These are phyloP conservation scores for Eucalyptus urophylla DNA, from an alignment of 345 rosid genomes.

Conservation along the genomic window DNA sequence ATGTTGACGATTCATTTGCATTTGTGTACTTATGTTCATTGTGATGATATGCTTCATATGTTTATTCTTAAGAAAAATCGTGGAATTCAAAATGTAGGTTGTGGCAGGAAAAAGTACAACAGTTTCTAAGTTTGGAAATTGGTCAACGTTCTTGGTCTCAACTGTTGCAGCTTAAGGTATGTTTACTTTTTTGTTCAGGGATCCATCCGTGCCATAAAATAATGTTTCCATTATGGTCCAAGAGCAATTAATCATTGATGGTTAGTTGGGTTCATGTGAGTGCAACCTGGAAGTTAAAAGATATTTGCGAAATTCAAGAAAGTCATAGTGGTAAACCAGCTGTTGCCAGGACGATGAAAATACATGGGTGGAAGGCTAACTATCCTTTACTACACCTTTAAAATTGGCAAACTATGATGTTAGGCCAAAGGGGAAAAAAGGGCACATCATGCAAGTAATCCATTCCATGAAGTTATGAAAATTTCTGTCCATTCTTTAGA, in stretches of 20 bases:
- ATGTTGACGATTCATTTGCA: neutral
- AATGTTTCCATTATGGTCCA: neutral
- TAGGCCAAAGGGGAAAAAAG: neutral
- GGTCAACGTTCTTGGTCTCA: conserved; percentile 30
- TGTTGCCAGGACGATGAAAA: neutral
- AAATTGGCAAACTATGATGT: neutral
- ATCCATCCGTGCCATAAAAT: neutral
- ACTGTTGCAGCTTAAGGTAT: conserved; percentile 40
- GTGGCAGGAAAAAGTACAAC: conserved; percentile 46
- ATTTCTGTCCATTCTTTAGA: neutral
- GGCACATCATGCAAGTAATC: neutral
- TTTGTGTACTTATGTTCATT: neutral
- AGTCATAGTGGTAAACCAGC: neutral
- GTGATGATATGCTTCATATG: neutral
- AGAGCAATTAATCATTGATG: neutral
- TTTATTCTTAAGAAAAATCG: neutral
- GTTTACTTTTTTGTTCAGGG: neutral
- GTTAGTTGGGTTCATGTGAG: neutral
- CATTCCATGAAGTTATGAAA: neutral
- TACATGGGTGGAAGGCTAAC: neutral
- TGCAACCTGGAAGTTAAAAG: neutral
- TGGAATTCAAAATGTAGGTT: conserved; percentile 18
- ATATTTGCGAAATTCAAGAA: neutral
- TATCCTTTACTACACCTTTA: neutral
- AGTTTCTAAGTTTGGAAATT: conserved; percentile 17